Percentiles rank a stretch among this genome's conserved stretches.
Evolutionary conservation across 225 moss, liverwort and hornwort genomes (phyloP).

Genomic region (Marchantia polymorpha): DNA sequence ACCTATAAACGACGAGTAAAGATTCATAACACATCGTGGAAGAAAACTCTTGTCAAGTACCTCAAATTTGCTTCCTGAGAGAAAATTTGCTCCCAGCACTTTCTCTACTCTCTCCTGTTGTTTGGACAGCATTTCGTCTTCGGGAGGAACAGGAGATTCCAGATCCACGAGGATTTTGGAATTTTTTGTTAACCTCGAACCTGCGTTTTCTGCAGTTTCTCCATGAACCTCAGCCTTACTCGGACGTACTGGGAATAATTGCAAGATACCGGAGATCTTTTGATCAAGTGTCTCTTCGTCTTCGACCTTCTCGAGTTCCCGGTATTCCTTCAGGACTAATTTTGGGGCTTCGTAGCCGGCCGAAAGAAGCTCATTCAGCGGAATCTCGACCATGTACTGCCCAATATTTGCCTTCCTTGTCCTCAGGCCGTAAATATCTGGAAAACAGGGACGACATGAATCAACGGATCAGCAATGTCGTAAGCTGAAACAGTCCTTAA

Average conservation of each 20-base stretch:
- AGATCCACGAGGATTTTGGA: conserved; percentile 37
- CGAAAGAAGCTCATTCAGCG: conserved; percentile 43
- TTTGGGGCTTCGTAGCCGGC: conserved; percentile 37
- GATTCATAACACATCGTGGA: not conserved
- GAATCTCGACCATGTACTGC: conserved; percentile 42
- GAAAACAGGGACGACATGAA: not conserved
- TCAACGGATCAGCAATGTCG: not conserved
- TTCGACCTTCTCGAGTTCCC: conserved; percentile 28
- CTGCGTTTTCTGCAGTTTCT: conserved; percentile 15
- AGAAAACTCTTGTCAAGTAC: not conserved
- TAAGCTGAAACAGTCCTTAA: not conserved
- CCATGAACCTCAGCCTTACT: conserved; percentile 4
- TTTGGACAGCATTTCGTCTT: conserved; percentile 27
- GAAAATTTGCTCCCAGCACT: conserved; percentile 7
- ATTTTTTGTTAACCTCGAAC: conserved; percentile 21
- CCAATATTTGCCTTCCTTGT: conserved; percentile 41
- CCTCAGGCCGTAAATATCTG: conserved; percentile 53
- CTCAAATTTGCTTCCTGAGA: conserved; percentile 13
- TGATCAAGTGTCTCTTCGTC: conserved; percentile 29
- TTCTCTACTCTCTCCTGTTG: conserved; percentile 11
- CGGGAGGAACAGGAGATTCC: conserved; percentile 36
- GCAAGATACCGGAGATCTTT: conserved; percentile 32
- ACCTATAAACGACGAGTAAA: not conserved
- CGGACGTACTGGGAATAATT: conserved; percentile 31
- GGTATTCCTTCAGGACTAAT: conserved; percentile 36